Evolutionary conservation across 2,329 filamentous ascomycete genomes (phyloP).

Genomic region (Trichoderma sp.): DNA sequence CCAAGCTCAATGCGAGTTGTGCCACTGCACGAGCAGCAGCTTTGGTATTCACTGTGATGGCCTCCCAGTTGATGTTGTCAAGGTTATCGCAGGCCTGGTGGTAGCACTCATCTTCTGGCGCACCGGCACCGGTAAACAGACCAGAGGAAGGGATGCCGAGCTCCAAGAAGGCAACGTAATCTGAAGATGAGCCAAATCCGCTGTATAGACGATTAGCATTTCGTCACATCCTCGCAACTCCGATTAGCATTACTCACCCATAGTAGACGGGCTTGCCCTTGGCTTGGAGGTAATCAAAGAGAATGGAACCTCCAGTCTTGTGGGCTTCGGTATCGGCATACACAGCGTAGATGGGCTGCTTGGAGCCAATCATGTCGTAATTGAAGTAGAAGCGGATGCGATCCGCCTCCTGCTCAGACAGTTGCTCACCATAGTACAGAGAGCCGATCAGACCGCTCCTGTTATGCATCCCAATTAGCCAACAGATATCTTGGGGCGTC

Average conservation of each 20-base stretch:
- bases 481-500: background rate
- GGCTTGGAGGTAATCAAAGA: conserved; percentile 32
- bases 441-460: conserved; percentile 44
- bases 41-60: conserved; percentile 38
- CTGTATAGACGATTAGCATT: conserved; percentile 1
- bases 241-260: conserved; percentile 21
- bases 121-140: conserved; percentile 38
- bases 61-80: conserved; percentile 41
- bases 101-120: conserved; percentile 36
- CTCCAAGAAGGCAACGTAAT: conserved; percentile 39
- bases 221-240: too few species aligned
- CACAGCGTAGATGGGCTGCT: conserved; percentile 38
- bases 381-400: conserved; percentile 67
- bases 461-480: background rate
- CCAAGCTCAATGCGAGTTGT: conserved; percentile 35
- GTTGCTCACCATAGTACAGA: conserved; percentile 37
- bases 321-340: conserved; percentile 41
- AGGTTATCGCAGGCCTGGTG: conserved; percentile 41
- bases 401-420: conserved; percentile 39
- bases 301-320: conserved; percentile 30
- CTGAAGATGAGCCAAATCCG: conserved; percentile 35
- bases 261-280: conserved; percentile 30
- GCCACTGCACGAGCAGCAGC: conserved; percentile 52
- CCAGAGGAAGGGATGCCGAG: conserved; percentile 38
- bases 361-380: conserved; percentile 66